Evolutionary conservation across 1,139 yeast genomes (phyloP), one percentile per base, ranked within the genome.

Genomic region (Blastobotrys raffinosifermentans): DNA sequence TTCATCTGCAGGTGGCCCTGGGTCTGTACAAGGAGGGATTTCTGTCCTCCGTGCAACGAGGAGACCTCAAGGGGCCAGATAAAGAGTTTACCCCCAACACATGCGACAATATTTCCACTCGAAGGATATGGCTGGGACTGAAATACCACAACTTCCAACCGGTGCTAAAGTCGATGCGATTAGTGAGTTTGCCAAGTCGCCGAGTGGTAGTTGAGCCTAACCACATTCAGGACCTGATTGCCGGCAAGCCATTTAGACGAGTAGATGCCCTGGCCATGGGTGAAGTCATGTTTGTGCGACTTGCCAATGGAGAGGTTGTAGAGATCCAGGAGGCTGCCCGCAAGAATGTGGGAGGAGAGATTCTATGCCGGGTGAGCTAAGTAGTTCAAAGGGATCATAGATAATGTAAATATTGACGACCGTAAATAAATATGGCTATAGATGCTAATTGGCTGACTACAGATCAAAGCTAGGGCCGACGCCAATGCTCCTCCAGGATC

Each of bases 21-120:
- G 91, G 89, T 27, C 73, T 91, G 34, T 85, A 91, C 65, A 82
- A 80, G 49, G 94, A 89, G 62, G 99, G 99, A 2, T 86, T 89
- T 60, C 69, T 93, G 37, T 74, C 87, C 2, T 75, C 87, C 7
- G 73, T 93, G 37, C 94, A 84, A 58, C 74, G 85, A 51, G 99
- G 98, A 3, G 82, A 93, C n/a, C 68, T 76, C 3, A 61, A 72
- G n/a, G 96, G 96, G 1, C 98, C 98, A 13, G 97, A 93, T 59
- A 54, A 54, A 23, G 63, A 57, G 10, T 81, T 84, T 13, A 77
- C 76, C 1, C 94, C 87, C 26, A 86, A 84, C 19, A 87, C 97
- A 0, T 87, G 81, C 29, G 95, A 85, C 57, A 89, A 91, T 56
- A 76, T 91, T 31, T 66, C 94, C 13, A 75, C 93, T 1, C 76